Conservation (phyloP, 2,329 filamentous ascomycete genomes). For the Ophiostoma sp. region DNA sequence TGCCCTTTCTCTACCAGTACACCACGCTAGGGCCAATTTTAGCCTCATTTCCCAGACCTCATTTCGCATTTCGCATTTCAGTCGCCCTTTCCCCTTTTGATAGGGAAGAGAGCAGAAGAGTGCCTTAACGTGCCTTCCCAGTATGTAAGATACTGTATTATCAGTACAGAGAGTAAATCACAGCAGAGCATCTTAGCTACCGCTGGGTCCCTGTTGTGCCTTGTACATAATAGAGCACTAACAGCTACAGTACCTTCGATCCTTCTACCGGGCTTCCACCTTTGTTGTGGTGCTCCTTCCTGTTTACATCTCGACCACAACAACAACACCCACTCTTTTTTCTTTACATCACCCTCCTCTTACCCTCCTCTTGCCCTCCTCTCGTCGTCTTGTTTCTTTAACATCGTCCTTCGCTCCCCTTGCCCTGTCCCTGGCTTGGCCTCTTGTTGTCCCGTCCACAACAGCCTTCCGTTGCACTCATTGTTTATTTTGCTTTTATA, state of each 20-base stretch:
- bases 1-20: conserved; percentile 1
- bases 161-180: too few species aligned
- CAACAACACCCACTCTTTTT: conserved; percentile 12
- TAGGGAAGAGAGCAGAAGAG: not conserved
- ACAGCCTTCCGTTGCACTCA: conserved; percentile 12
- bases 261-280: conserved; percentile 14
- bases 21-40: conserved; percentile 11
- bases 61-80: conserved; percentile 11
- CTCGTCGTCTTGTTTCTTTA: not conserved
- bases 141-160: not conserved
- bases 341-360: not conserved
- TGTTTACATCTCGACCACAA: conserved; percentile 20
- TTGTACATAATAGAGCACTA: not conserved
- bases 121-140: not conserved
- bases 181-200: not conserved
- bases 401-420: conserved; percentile 1
- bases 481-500: conserved; percentile 17
- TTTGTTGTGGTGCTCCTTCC: conserved; percentile 21
- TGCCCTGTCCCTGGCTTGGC: not conserved
- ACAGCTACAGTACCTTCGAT: not conserved
- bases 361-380: not conserved
- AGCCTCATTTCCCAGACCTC: conserved; percentile 14
- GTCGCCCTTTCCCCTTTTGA: conserved; percentile 20
- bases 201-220: not conserved
- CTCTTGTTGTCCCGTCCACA: conserved; percentile 17